Conservation (phyloP, 2,329 filamentous ascomycete genomes). For the Rhinocladiella mackenziei region DNA sequence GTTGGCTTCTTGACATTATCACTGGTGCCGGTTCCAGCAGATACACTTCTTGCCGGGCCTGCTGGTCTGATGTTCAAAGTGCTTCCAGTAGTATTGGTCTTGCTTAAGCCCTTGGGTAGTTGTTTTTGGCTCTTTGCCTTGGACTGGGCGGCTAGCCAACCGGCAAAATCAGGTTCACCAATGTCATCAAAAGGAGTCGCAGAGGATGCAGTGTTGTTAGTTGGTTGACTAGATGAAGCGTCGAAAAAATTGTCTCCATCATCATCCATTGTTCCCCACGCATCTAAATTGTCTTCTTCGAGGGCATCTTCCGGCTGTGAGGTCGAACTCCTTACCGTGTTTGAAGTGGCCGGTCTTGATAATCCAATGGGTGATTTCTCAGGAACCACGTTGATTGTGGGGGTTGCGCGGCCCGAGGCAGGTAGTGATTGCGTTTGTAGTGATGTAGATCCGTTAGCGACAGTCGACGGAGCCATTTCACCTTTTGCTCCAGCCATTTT, state of each 20-base stretch:
- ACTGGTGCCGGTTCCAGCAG: conserved; percentile 32
- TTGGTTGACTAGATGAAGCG: conserved; percentile 34
- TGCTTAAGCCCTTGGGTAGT: conserved; percentile 78
- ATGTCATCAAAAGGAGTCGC: conserved; percentile 66
- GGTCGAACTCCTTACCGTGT: conserved; percentile 14
- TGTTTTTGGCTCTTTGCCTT: conserved; percentile 68
- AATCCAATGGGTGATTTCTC: conserved; percentile 12
- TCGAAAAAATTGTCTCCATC: conserved; percentile 51
- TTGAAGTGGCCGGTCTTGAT: conserved; percentile 2
- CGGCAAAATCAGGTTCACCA: conserved; percentile 90
- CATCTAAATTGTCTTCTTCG: conserved; percentile 62
- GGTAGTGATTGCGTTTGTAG: conserved; percentile 49
- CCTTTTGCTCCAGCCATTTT: conserved; percentile 80
- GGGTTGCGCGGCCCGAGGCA: conserved; percentile 36
- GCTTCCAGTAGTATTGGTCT: conserved; percentile 41
- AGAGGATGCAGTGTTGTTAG: conserved; percentile 31
- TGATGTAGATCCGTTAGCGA: conserved; percentile 36
- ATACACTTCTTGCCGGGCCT: conserved; percentile 38
- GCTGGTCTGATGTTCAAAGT: conserved; percentile 36
- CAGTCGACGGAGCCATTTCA: conserved; percentile 65
- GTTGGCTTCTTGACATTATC: conserved; percentile 36
- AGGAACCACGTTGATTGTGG: conserved; percentile 25
- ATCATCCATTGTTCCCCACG: conserved; percentile 67
- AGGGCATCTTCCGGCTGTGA: conserved; percentile 45
- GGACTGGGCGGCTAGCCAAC: conserved; percentile 85